phyloP scores from a whole-genome alignment of 2,329 filamentous ascomycete species.

The Ramularia endophylla region DNA sequence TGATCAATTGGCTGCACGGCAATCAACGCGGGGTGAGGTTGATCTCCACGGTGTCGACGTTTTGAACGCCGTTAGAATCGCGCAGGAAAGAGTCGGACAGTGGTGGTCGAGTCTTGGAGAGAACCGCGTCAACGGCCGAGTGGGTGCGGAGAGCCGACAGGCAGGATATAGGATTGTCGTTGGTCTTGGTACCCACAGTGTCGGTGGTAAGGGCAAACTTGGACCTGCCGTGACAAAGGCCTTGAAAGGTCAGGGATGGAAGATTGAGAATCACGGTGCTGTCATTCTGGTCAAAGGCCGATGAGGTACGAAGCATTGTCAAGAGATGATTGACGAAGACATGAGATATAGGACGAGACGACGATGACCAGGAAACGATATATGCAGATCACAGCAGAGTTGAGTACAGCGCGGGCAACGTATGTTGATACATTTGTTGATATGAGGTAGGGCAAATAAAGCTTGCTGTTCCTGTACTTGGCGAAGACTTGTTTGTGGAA shows the following conservation, averaged over 20 bases:
- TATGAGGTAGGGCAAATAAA: no score
- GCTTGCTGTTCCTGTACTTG: no score
- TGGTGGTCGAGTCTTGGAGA: slow-evolving; percentile 79
- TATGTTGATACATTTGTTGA: no score
- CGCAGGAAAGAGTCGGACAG: slow-evolving; percentile 55
- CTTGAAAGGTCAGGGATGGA: slow-evolving; percentile 77
- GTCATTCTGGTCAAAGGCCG: slow-evolving; percentile 62
- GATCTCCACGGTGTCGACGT: slow-evolving; percentile 85
- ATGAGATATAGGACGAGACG: no score
- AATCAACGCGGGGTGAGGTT: slow-evolving; percentile 54
- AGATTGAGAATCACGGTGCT: slow-evolving; percentile 65
- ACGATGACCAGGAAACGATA: no score
- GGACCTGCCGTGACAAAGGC: slow-evolving; percentile 74
- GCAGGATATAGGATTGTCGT: slow-evolving; percentile 70
- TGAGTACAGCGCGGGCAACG: no score
- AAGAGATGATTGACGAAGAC: no score
- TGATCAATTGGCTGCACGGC: slow-evolving; percentile 61
- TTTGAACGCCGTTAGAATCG: slow-evolving; percentile 73
- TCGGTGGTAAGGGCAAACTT: slow-evolving; percentile 67
- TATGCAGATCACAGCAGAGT: no score
- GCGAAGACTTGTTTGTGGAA: no score
- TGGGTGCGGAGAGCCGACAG: slow-evolving; percentile 38
- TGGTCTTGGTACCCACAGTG: slow-evolving; percentile 71
- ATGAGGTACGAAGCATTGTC: no score
- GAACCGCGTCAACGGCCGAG: slow-evolving; percentile 46